Percentiles rank a stretch among this genome's conserved stretches.
These are phyloP conservation scores for Aspergillus bridgeri DNA, from an alignment of 495 filamentous ascomycete species.

Conservation along the genomic window DNA sequence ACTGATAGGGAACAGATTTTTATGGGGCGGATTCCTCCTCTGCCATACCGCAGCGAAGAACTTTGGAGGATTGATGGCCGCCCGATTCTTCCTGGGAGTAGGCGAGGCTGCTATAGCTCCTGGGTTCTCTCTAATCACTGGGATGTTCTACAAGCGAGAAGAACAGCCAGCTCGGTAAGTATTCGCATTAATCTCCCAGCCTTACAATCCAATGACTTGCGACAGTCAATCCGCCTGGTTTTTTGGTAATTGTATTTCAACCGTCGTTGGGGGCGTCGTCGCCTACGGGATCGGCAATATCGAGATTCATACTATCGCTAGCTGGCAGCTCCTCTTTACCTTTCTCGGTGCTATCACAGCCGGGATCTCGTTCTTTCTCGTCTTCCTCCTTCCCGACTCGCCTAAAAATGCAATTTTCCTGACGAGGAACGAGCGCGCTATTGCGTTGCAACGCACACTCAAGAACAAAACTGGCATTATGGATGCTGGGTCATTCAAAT, in stretches of 20 bases:
- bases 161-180: conserved; percentile 50
- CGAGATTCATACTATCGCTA: conserved; percentile 33
- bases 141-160: conserved; percentile 51
- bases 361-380: conserved; percentile 33
- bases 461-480: conserved; percentile 58
- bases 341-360: conserved; percentile 39
- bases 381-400: conserved; percentile 49
- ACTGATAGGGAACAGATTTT: conserved; percentile 25
- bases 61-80: conserved; percentile 47
- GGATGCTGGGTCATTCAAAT: conserved; percentile 55
- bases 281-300: conserved; percentile 56
- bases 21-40: conserved; percentile 36
- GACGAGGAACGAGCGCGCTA: conserved; percentile 42
- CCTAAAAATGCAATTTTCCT: conserved; percentile 46
- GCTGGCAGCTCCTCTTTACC: conserved; percentile 45
- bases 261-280: conserved; percentile 52
- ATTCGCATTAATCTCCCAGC: conserved; percentile 3
- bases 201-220: not conserved
- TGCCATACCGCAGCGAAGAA: conserved; percentile 46
- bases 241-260: conserved; percentile 36
- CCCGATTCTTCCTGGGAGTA: conserved; percentile 53
- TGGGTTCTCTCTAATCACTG: conserved; percentile 51
- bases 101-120: conserved; percentile 57
- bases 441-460: conserved; percentile 54
- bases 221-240: conserved; percentile 37